Percentiles rank a stretch among this genome's conserved stretches.
Evolutionary conservation across 2,329 filamentous ascomycete genomes (phyloP).

Genomic region (Pseudogymnoascus sp.): DNA sequence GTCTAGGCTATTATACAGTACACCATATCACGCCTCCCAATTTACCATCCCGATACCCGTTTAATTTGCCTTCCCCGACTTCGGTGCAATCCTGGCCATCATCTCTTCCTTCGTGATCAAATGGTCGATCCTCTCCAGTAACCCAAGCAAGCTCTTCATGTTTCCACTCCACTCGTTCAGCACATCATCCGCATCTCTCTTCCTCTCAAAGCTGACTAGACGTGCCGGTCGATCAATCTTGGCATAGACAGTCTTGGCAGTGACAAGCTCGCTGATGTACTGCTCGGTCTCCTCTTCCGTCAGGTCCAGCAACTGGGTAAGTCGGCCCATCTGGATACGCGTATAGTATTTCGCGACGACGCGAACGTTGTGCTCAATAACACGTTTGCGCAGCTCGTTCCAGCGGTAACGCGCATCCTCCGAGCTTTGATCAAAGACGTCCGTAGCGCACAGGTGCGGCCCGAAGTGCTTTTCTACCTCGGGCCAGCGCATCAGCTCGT

Average conservation of each 20-base stretch:
- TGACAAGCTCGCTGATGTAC: constrained; percentile 96
- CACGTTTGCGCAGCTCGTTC: constrained; percentile 92
- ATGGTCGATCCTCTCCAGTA: constrained; percentile 89
- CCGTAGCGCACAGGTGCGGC: constrained; percentile 76
- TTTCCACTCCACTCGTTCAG: constrained; percentile 98
- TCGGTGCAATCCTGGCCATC: constrained; percentile 93
- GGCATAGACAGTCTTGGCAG: constrained; percentile 94
- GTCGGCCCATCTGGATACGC: constrained; percentile 82
- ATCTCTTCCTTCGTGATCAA: constrained; percentile 99
- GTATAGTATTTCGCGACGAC: constrained; percentile 99
- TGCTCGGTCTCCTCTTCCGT: constrained; percentile 96
- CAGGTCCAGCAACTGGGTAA: constrained; percentile 86
- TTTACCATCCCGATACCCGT: background rate
- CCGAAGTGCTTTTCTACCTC: constrained; percentile 85
- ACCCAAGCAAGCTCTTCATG: constrained; percentile 85
- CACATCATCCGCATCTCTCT: constrained; percentile 88
- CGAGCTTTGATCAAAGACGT: constrained; percentile 74
- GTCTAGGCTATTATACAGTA: constrained; percentile 29
- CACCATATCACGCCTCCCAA: constrained; percentile 3
- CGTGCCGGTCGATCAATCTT: constrained; percentile 93
- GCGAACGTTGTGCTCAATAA: constrained; percentile 98
- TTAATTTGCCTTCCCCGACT: constrained; percentile 22
- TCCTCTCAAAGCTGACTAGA: constrained; percentile 90
- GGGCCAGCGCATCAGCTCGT: constrained; percentile 97
- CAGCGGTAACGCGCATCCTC: constrained; percentile 79